Conservation (phyloP, 1,284 basidiomycete genomes). For the Xerocomus alliaceus region DNA sequence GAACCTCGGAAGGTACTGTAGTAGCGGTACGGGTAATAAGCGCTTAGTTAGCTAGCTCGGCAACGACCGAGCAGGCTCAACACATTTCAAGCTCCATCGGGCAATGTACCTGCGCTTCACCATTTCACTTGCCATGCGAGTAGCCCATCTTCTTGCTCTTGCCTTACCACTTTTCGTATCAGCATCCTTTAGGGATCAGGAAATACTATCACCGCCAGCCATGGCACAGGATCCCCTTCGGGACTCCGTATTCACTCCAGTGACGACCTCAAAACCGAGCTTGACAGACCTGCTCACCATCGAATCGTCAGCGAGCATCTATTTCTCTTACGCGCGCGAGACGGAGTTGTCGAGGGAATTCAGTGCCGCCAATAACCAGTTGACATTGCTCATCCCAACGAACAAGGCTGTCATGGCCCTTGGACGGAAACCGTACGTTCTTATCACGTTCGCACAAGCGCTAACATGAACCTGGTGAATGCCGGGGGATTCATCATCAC, state of each 20-base stretch:
- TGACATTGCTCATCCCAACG: constrained; percentile 73
- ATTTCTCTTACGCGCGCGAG: constrained; percentile 81
- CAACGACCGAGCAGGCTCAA: background rate
- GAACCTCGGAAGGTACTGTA: too few species aligned
- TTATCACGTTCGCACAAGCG: background rate
- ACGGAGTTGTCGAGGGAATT: constrained; percentile 63
- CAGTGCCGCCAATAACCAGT: constrained; percentile 43
- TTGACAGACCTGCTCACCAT: constrained; percentile 78
- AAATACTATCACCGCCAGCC: constrained; percentile 31
- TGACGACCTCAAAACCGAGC: constrained; percentile 47
- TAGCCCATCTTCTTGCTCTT: constrained; percentile 38
- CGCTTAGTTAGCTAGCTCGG: too few species aligned
- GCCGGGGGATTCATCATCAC: background rate
- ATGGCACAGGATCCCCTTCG: constrained; percentile 12
- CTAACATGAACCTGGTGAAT: background rate
- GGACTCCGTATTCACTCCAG: constrained; percentile 26
- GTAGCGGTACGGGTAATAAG: too few species aligned
- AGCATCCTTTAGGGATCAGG: constrained; percentile 42
- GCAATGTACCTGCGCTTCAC: background rate
- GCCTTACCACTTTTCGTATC: constrained; percentile 41
- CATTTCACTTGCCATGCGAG: constrained; percentile 37
- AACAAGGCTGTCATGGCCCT: constrained; percentile 84
- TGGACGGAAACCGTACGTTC: constrained; percentile 72
- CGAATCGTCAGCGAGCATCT: constrained; percentile 73
- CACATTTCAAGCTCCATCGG: background rate